Evolutionary conservation across 371 early-diverging fungal species (phyloP), one percentile per base, ranked within the genome.

Genomic region (Mucor indicus): DNA sequence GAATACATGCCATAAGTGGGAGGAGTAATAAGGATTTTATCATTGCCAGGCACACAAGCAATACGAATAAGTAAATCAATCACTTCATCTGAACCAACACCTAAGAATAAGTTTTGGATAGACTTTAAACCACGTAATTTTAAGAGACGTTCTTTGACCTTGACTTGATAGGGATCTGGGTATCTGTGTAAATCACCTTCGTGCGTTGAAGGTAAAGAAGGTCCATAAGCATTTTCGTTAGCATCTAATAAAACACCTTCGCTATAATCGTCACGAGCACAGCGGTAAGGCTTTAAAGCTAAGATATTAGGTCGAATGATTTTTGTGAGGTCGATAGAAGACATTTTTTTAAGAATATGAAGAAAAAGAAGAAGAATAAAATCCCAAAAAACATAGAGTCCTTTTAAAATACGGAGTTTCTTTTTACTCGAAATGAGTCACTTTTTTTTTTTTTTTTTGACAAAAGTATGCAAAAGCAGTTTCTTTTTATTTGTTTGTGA

Each of bases 1-100:
- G 81, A 76, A 76, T 98, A 98, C 98, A 98, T 98, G 57, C 98
- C 98, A 63, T 98, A 98, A 22, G 97, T 97, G 2, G 98, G 98
- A 46, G 97, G 97, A 7, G 90, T 90, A 44, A 96, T 88, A 44
- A 98, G 73, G 54, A 97, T 84, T 67, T 90, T 87, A 62, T 98
- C 97, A 53, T 80, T 79, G 33, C 83, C 90, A 10, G 98, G 98
- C 15, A 79, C 74, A 69, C 98, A 96, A 33, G 90, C 90, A 38
- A 98, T 85, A 29, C 98, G 82, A 44, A 97, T 83, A 24, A 91
- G 55, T 48, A 97, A 60, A 57, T 98, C 98, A 49, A 98, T 93
- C 40, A 89, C 84, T 72, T 98, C 98, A 67, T 98, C 98, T 38
- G 89, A 88, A 6, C 98, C 98, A 20, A 96, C 96, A 21, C 98